Evolutionary conservation across 2,329 filamentous ascomycete genomes (phyloP).

Genomic region (Exophiala sp.): DNA sequence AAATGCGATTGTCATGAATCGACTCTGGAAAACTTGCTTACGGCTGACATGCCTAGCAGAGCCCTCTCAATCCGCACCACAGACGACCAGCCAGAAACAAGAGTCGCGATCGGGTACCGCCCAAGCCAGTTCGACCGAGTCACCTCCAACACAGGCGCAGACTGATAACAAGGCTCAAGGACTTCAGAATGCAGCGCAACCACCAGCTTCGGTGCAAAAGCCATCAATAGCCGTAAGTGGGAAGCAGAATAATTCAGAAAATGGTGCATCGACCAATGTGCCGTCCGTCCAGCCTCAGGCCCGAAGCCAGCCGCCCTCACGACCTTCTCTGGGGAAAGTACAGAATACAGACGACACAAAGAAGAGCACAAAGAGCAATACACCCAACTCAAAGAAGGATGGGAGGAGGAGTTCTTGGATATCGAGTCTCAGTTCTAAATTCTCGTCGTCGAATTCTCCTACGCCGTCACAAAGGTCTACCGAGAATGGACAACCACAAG

Average conservation of each 20-base stretch:
- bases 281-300: neutral
- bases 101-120: constrained; percentile 21
- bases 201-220: constrained; percentile 3
- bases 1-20: neutral
- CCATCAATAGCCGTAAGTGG: constrained; percentile 9
- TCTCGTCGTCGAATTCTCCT: constrained; percentile 58
- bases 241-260: constrained; percentile 8
- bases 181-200: constrained; percentile 13
- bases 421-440: constrained; percentile 87
- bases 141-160: constrained; percentile 14
- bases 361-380: constrained; percentile 8
- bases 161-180: constrained; percentile 20
- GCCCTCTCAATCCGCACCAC: constrained; percentile 21
- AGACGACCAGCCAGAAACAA: constrained; percentile 27
- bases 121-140: constrained; percentile 23
- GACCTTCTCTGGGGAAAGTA: constrained; percentile 14
- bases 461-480: constrained; percentile 34
- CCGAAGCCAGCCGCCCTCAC: constrained; percentile 4
- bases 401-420: constrained; percentile 82
- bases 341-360: constrained; percentile 18
- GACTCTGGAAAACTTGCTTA: neutral
- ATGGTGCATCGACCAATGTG: constrained; percentile 1
- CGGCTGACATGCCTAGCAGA: constrained; percentile 9
- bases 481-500: constrained; percentile 1
- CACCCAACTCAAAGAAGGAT: constrained; percentile 22